Conservation (phyloP, 2,329 filamentous ascomycete genomes). For the Trichoderma sp. region DNA sequence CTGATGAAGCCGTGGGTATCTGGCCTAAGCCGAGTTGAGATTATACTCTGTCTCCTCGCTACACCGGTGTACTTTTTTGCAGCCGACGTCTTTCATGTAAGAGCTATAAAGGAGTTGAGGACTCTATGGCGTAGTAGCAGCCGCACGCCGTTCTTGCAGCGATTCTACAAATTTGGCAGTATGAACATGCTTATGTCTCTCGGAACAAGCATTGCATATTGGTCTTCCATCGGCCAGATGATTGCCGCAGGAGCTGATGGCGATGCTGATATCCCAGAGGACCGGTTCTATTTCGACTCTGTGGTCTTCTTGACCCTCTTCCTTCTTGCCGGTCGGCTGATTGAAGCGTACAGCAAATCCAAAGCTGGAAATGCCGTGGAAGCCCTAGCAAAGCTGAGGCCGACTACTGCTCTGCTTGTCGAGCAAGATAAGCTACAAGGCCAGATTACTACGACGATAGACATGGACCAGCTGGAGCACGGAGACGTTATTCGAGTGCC, state of each 20-base stretch:
- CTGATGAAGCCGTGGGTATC: conserved; percentile 71
- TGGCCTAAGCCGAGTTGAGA: conserved; percentile 74
- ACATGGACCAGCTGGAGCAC: conserved; percentile 71
- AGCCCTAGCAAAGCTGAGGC: conserved; percentile 74
- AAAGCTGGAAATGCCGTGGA: conserved; percentile 86
- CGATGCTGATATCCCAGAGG: conserved; percentile 41
- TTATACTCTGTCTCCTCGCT: conserved; percentile 77
- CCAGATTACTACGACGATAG: conserved; percentile 44
- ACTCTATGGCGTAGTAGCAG: conserved; percentile 77
- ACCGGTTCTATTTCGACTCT: conserved; percentile 81
- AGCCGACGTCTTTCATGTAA: conserved; percentile 79
- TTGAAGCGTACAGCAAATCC: conserved; percentile 89
- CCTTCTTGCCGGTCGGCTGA: conserved; percentile 70
- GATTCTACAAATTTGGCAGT: conserved; percentile 91
- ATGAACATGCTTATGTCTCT: conserved; percentile 95
- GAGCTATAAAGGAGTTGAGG: conserved; percentile 76
- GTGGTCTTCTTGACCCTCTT: conserved; percentile 92
- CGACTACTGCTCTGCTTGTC: conserved; percentile 73
- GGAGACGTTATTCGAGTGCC: conserved; percentile 74
- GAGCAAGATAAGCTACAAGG: conserved; percentile 42
- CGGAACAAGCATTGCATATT: conserved; percentile 83
- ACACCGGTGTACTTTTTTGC: conserved; percentile 87
- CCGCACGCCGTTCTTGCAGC: conserved; percentile 67
- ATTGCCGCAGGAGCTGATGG: conserved; percentile 59
- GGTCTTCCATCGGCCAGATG: conserved; percentile 78